Percentiles rank a stretch among this genome's conserved stretches.
phyloP scores from a whole-genome alignment of 768 basidiomycete genomes.

The Tremella mesenterica region DNA sequence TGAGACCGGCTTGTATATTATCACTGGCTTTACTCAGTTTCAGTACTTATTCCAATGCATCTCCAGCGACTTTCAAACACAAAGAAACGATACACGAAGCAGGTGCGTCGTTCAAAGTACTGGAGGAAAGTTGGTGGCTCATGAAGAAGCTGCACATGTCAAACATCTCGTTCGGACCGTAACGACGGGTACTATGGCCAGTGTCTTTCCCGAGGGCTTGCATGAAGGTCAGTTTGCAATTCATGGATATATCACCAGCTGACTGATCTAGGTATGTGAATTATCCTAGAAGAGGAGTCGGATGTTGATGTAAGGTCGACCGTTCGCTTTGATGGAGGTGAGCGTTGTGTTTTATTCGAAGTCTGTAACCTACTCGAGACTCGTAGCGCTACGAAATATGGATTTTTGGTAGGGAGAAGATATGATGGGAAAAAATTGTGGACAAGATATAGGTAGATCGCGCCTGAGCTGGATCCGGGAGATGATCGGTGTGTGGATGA shows the following conservation, averaged over 20 bases:
- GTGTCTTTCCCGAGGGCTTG: constrained; percentile 22
- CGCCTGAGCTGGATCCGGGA: neutral
- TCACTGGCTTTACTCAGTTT: too few relatives aligned
- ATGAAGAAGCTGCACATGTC: constrained; percentile 19
- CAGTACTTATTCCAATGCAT: too few relatives aligned
- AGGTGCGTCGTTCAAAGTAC: too few relatives aligned
- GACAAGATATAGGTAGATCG: neutral
- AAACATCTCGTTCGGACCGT: constrained; percentile 22
- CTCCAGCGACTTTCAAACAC: too few relatives aligned
- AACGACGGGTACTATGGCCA: constrained; percentile 37
- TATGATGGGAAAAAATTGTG: too few relatives aligned
- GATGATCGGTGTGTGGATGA: too few relatives aligned
- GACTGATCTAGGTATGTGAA: neutral
- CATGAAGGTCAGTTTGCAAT: constrained; percentile 20
- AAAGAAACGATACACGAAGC: too few relatives aligned
- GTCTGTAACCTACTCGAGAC: neutral
- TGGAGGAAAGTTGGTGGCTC: too few relatives aligned
- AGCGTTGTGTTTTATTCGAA: neutral
- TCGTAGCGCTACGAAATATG: too few relatives aligned
- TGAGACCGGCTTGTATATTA: too few relatives aligned
- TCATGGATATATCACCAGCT: too few relatives aligned
- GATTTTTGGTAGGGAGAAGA: too few relatives aligned
- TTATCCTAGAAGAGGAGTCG: neutral
- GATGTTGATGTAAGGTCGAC: constrained; percentile 21
- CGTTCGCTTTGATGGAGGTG: constrained; percentile 42